Conservation (phyloP, 306 rosid species). For the Gynostemma pentaphyllum region DNA sequence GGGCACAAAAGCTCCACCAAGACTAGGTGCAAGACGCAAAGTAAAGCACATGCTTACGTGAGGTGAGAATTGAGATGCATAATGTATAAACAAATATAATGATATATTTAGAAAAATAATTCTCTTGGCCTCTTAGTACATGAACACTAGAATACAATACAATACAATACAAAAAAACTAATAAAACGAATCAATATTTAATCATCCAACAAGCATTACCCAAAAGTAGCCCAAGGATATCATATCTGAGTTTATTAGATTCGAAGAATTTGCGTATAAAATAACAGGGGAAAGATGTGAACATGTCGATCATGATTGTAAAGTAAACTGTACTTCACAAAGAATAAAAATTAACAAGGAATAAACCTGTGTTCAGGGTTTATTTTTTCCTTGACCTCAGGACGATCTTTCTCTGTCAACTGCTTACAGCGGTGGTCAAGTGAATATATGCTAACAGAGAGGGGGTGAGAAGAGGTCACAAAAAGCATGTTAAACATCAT, state of each 20-base stretch:
- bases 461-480: constrained; percentile 87
- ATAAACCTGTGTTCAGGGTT: constrained; percentile 71
- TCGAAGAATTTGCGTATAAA: background rate
- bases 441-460: constrained; percentile 88
- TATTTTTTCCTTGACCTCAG: constrained; percentile 57
- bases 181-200: background rate
- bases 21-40: too few species aligned
- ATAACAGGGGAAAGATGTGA: background rate
- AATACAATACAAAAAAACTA: background rate
- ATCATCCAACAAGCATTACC: background rate
- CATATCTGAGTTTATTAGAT: background rate
- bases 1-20: too few species aligned
- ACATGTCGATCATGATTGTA: background rate
- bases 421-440: constrained; percentile 73
- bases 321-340: too few species aligned
- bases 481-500: constrained; percentile 79
- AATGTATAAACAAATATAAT: too few species aligned
- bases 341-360: background rate
- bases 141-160: too few species aligned
- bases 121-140: too few species aligned
- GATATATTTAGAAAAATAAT: too few species aligned
- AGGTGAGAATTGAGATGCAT: too few species aligned
- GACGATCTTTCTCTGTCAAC: constrained; percentile 55
- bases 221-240: background rate
- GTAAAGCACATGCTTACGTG: too few species aligned